Evolutionary conservation across 768 basidiomycete genomes (phyloP), one percentile per base, ranked within the genome.

Genomic region (Artomyces pyxidatus): DNA sequence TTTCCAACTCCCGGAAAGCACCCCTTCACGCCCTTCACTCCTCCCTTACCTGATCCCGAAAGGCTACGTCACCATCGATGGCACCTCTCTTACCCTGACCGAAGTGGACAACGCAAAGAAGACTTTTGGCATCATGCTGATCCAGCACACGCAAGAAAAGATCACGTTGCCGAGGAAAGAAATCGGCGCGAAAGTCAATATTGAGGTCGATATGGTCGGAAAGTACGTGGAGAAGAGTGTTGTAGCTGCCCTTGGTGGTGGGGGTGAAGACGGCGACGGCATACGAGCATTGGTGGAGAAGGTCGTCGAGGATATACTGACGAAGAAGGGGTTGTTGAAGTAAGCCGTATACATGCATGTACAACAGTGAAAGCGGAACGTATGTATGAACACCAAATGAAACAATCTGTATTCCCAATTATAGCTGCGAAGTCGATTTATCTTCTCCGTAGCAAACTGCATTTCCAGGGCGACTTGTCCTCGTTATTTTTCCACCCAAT

Each of bases 201-300:
- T 99, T 51, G 96, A 99, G 70, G 92, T 85, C 38, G 92, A 96
- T 63, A 90, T 92, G 80, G 82, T 94, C 17, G 92, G 88, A 14
- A 95, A 95, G 66, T 92, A 89, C 55, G 88, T 94, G 4, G 77
- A 78, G 60, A 92, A 92, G 71, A 85, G 88, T 48, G 87, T 94
- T 2, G 61, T 67, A 12, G 83, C 84, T 35, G 80, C 80, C 44
- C 67, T 89, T 37, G 75, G 75, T 6, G 80, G 80, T 1, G 71
- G 68, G 6, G 80, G 72, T 0, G n/a, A n/a, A n/a, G n/a, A n/a
- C n/a, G 72, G 72, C 17, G 68, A 70, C 27, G 70, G 70, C 3
- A 56, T 85, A 41, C 67, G 68, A 43, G 64, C 58, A 14, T 45
- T 80, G 60, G 71, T 88, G 28, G 78, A 80, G 61, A 78, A 69